Percentiles rank a stretch among this genome's conserved stretches.
These are phyloP conservation scores for Quercus aquifolioides DNA, from an alignment of 306 rosid genomes.

Conservation along the genomic window DNA sequence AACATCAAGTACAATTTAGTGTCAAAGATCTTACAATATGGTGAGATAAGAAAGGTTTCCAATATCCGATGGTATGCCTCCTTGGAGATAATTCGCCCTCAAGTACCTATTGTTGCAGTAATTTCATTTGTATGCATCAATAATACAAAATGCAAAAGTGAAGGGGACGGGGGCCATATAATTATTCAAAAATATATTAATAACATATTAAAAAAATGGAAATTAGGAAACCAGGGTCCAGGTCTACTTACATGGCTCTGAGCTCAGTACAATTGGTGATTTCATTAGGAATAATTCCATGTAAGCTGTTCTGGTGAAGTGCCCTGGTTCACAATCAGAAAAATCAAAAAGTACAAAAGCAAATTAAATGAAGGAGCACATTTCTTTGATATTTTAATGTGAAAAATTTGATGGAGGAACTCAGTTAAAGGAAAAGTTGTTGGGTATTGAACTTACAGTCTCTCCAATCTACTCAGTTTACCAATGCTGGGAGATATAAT, in stretches of 20 bases:
- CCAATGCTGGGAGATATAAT: conserved; percentile 90
- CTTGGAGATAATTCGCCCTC: conserved; percentile 92
- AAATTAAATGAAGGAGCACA: neutral
- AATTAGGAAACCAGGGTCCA: neutral
- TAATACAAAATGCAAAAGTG: neutral
- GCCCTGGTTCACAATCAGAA: conserved; percentile 59
- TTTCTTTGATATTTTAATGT: neutral
- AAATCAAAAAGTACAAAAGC: neutral
- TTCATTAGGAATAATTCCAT: conserved; percentile 84
- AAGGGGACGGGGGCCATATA: no score
- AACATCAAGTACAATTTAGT: neutral
- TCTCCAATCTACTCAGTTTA: conserved; percentile 79
- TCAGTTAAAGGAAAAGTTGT: neutral
- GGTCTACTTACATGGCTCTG: conserved; percentile 74
- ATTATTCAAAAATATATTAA: neutral
- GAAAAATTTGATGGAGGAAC: neutral
- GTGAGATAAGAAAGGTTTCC: conserved; percentile 88
- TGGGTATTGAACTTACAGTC: conserved; percentile 62
- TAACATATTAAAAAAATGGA: neutral
- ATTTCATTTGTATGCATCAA: neutral
- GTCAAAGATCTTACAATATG: conserved; percentile 62
- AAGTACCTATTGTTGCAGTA: conserved; percentile 52
- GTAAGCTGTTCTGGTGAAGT: conserved; percentile 88
- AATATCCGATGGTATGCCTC: conserved; percentile 81
- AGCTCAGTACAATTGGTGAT: conserved; percentile 84